A percentile compares a stretch with the other conserved stretches of the same genome.
Evolutionary conservation across 2,329 filamentous ascomycete genomes (phyloP).

Genomic region (Sordariomycetes sp.): DNA sequence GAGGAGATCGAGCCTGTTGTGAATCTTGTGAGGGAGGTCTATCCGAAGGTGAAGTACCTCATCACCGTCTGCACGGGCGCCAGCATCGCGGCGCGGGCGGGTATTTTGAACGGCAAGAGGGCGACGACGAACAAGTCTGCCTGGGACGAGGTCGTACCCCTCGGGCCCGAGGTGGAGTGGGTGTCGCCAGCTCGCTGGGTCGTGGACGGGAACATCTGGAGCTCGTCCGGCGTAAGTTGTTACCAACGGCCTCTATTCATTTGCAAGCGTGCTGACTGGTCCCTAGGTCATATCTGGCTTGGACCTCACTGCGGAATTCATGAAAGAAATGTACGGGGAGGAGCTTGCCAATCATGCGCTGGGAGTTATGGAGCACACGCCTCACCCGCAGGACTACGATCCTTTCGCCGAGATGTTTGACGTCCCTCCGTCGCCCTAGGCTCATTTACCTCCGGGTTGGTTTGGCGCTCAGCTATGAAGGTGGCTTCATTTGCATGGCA

Average conservation of each 20-base stretch:
- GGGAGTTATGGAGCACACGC: neutral
- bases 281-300: neutral
- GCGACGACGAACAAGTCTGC: constrained; percentile 59
- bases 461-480: no score
- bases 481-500: no score
- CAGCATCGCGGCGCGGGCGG: constrained; percentile 44
- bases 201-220: constrained; percentile 56
- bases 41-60: constrained; percentile 38
- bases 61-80: constrained; percentile 60
- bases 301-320: neutral
- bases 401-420: neutral
- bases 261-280: neutral
- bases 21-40: constrained; percentile 29
- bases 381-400: neutral
- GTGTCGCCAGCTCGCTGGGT: constrained; percentile 52
- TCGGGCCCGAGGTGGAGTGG: constrained; percentile 46
- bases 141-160: constrained; percentile 35
- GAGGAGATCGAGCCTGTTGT: constrained; percentile 22
- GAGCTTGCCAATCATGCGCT: neutral
- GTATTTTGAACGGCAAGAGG: constrained; percentile 45
- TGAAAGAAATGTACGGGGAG: neutral
- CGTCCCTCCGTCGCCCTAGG: neutral
- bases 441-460: neutral
- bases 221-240: constrained; percentile 38
- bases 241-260: neutral